Base-by-base conservation (phyloP, 768 basidiomycete genomes). In the Naematelia encephala region DNA sequence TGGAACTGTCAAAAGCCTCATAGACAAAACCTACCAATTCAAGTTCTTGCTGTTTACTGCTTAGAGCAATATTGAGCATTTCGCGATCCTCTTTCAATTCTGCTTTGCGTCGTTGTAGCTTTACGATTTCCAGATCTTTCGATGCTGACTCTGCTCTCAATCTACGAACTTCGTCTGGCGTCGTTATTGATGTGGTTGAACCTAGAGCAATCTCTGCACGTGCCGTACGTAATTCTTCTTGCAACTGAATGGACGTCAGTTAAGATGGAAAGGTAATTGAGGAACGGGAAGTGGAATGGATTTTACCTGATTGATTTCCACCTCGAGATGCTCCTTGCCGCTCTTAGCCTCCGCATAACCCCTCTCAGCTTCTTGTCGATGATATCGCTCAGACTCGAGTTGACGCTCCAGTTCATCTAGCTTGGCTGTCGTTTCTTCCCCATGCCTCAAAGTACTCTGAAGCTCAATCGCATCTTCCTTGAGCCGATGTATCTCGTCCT, bases 11-110 rank as follows among this genome's bases (percentile, higher is more conserved):
- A 54, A 4, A 28, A 34, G 49, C 22, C 22, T 25, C 44, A 22
- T 13, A 51, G 50, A 51, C 8, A 28, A 22, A 44, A 81, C 84
- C 54, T 59, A 96, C 92, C 76, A 93, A 72, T 73, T 94, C 91
- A 39, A 96, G 79, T 75, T 94, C 92, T 75, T 93, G 91, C 69
- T 96, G 92, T 78, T 96, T 96, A 23, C 90, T 86, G 76, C 93
- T 90, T 54, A 96, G 78, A 0, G 91, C 92, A 30, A 93, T 91
- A 68, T 94, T 92, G 67, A 94, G 78, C n/a, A 89, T 87, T 49
- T 83, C 77, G 21, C 88, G 74, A 75, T 94, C 91, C 44, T 91
- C 87, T 75, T 87, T 86, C 61, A 87, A 83, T 69, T 85, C 81
- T 0, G 80, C 79, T 39, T 83, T 80, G 67, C 86, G 81, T 78